Evolutionary conservation across 1,139 yeast species (phyloP).

Genomic region (Sugiyamaella sp.): DNA sequence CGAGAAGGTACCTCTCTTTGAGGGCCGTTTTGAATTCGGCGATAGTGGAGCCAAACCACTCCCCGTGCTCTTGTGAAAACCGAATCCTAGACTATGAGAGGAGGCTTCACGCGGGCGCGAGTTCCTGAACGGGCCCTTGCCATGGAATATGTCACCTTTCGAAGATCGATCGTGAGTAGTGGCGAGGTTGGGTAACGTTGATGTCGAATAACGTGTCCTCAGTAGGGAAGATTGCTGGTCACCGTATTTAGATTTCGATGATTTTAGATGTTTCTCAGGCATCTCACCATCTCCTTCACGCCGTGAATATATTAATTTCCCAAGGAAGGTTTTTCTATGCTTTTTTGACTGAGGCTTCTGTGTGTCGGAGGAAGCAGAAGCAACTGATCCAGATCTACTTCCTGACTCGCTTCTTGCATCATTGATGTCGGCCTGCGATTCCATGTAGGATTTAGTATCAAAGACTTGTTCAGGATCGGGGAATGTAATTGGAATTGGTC

Average conservation of each 20-base stretch:
- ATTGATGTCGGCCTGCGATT: constrained; percentile 9
- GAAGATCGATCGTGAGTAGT: constrained; percentile 3
- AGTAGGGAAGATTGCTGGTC: constrained; percentile 8
- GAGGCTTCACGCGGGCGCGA: constrained; percentile 20
- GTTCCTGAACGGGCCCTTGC: constrained; percentile 13
- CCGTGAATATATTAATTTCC: constrained; percentile 31
- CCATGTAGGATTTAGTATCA: constrained; percentile 19
- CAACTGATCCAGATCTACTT: constrained; percentile 31
- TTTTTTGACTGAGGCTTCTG: constrained; percentile 21
- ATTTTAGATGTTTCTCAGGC: constrained; percentile 7
- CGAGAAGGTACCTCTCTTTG: constrained; percentile 4
- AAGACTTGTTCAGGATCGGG: constrained; percentile 26
- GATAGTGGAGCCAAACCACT: constrained; percentile 2
- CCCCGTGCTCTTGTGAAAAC: constrained; percentile 12
- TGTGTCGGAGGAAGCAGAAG: constrained; percentile 27
- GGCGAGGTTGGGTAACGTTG: constrained; percentile 7
- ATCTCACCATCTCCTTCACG: constrained; percentile 31
- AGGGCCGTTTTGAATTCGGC: constrained; percentile 6
- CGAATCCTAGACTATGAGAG: constrained; percentile 16
- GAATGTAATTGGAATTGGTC: constrained; percentile 20
- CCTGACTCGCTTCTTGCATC: constrained; percentile 14
- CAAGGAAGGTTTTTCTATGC: constrained; percentile 31
- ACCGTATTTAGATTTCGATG: constrained; percentile 1
- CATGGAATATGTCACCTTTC: constrained; percentile 8
- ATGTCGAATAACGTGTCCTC: constrained; percentile 17